Percentiles rank a stretch among this genome's conserved stretches.
phyloP scores from a whole-genome alignment of 129 eudicot genomes.

The Cynara cardunculus region DNA sequence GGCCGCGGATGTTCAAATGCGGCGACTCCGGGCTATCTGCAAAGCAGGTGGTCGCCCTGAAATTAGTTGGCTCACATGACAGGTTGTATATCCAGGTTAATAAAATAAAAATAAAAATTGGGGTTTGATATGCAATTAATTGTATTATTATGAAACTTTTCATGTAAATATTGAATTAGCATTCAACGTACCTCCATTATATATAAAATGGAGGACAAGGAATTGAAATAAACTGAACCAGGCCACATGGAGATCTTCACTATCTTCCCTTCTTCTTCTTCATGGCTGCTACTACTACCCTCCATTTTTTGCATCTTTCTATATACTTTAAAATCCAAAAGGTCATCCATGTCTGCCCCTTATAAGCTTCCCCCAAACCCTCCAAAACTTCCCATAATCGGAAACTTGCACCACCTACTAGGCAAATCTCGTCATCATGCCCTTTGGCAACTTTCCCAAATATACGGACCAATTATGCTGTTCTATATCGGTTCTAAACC shows the following conservation, averaged over 20 bases:
- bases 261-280: not conserved
- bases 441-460: slow-evolving; percentile 21
- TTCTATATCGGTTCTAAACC: slow-evolving; percentile 14
- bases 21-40: no score
- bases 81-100: no score
- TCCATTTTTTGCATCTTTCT: not conserved
- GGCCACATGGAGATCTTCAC: not conserved
- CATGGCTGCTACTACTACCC: slow-evolving; percentile 1
- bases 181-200: no score
- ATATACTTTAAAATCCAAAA: not conserved
- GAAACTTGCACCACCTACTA: slow-evolving; percentile 17
- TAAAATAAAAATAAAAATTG: no score
- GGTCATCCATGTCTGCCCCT: not conserved
- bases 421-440: slow-evolving; percentile 6
- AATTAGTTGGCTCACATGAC: no score
- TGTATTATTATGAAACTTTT: no score
- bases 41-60: no score
- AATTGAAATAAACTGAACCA: no score
- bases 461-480: slow-evolving; percentile 17
- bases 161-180: no score
- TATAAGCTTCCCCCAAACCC: slow-evolving; percentile 18
- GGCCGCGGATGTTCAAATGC: no score
- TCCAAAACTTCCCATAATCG: slow-evolving; percentile 14
- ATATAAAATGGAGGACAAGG: no score
- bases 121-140: no score